Conservation (phyloP, 1,139 yeast species). For the Hyphopichia khmerensis region DNA sequence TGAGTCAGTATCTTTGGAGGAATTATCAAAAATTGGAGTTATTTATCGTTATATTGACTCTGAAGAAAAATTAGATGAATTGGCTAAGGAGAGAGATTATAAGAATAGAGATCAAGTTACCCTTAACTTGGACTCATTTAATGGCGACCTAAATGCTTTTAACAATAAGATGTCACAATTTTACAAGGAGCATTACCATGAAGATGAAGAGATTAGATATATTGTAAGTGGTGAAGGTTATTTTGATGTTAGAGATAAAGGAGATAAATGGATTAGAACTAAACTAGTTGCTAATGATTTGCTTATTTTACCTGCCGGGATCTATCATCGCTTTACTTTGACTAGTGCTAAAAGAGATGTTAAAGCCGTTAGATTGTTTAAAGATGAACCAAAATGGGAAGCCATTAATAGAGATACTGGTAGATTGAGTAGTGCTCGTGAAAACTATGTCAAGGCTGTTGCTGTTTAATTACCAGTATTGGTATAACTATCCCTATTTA, state of each 20-base stretch:
- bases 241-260: constrained; percentile 76
- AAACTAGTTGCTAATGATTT: constrained; percentile 65
- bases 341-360: constrained; percentile 57
- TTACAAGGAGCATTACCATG: constrained; percentile 88
- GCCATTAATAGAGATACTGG: constrained; percentile 65
- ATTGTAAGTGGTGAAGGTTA: constrained; percentile 87
- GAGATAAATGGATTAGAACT: constrained; percentile 79
- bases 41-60: constrained; percentile 56
- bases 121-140: constrained; percentile 61
- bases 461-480: no score
- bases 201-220: constrained; percentile 95
- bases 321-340: constrained; percentile 87
- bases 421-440: constrained; percentile 28
- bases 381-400: constrained; percentile 96
- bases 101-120: constrained; percentile 75
- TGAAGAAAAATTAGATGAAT: constrained; percentile 55
- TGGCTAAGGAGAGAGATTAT: constrained; percentile 72
- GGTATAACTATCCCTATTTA: not conserved
- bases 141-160: constrained; percentile 59
- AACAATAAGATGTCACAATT: constrained; percentile 66
- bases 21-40: constrained; percentile 66
- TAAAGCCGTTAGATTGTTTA: constrained; percentile 78
- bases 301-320: constrained; percentile 82
- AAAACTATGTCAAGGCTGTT: constrained; percentile 29
- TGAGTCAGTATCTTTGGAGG: constrained; percentile 44